A percentile compares a stretch with the other conserved stretches of the same genome.
Evolutionary conservation across 2,329 filamentous ascomycete genomes (phyloP).

Genomic region (Nemania sp.): DNA sequence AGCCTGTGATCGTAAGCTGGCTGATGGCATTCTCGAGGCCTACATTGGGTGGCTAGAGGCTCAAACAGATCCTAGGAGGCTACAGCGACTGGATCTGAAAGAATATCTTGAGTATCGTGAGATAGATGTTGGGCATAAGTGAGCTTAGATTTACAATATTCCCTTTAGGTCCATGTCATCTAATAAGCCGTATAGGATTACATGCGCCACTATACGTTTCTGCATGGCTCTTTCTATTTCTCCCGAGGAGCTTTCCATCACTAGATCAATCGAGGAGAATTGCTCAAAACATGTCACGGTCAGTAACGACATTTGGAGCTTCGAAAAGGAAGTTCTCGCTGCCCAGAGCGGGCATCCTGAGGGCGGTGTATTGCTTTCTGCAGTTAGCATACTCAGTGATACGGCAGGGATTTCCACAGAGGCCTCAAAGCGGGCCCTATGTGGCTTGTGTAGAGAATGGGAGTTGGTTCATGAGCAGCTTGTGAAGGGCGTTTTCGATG

Average conservation of each 20-base stretch:
- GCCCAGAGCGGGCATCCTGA: no score
- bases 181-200: background rate
- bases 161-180: background rate
- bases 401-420: no score
- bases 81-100: conserved; percentile 43
- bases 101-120: conserved; percentile 54
- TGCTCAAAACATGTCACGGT: conserved; percentile 55
- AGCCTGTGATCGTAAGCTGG: conserved; percentile 47
- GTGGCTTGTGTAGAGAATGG: no score
- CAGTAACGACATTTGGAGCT: conserved; percentile 43
- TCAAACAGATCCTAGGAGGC: conserved; percentile 50
- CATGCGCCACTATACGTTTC: conserved; percentile 50
- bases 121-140: conserved; percentile 54
- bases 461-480: no score
- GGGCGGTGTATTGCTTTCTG: no score
- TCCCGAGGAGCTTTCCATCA: conserved; percentile 44
- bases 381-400: no score
- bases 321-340: conserved; percentile 43
- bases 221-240: conserved; percentile 50
- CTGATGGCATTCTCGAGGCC: conserved; percentile 53
- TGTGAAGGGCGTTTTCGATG: no score
- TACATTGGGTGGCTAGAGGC: conserved; percentile 35
- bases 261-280: conserved; percentile 50
- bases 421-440: no score
- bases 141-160: conserved; percentile 20